These are phyloP conservation scores for Mycena pura DNA, from an alignment of 768 basidiomycete genomes.

Conservation along the genomic window DNA sequence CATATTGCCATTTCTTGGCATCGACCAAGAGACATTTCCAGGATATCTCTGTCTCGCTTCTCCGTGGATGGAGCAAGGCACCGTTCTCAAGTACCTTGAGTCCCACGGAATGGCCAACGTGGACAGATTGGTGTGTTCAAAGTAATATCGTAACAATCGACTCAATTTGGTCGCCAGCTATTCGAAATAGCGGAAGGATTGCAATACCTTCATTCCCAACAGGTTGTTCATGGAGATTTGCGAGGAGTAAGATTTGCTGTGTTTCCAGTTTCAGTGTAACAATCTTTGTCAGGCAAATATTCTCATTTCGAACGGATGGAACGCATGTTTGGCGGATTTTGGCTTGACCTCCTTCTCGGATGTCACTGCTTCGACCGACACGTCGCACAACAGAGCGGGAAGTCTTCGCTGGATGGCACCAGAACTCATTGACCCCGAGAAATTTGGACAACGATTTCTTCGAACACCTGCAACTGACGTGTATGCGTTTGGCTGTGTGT, in stretches of 20 bases:
- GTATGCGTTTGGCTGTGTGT: constrained; percentile 3
- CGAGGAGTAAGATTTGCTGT: neutral
- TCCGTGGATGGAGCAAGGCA: constrained; percentile 2
- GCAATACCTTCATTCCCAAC: neutral
- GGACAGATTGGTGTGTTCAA: neutral
- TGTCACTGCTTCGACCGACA: neutral
- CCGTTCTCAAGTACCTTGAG: neutral
- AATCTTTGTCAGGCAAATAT: neutral
- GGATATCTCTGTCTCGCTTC: neutral
- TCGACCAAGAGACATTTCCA: neutral
- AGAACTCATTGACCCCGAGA: neutral
- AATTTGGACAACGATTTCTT: neutral
- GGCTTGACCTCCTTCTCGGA: neutral
- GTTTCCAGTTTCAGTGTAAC: neutral
- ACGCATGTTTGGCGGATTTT: neutral
- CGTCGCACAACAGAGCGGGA: neutral
- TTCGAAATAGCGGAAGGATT: neutral
- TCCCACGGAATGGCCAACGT: neutral
- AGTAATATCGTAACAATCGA: neutral
- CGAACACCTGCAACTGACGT: neutral
- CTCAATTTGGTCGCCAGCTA: neutral
- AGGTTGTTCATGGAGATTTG: neutral
- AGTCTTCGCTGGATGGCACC: constrained; percentile 1
- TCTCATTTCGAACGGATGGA: neutral
- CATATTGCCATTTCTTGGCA: neutral